Evolutionary conservation across 441 rosid species (phyloP).

Genomic region (Populus tomentosa): DNA sequence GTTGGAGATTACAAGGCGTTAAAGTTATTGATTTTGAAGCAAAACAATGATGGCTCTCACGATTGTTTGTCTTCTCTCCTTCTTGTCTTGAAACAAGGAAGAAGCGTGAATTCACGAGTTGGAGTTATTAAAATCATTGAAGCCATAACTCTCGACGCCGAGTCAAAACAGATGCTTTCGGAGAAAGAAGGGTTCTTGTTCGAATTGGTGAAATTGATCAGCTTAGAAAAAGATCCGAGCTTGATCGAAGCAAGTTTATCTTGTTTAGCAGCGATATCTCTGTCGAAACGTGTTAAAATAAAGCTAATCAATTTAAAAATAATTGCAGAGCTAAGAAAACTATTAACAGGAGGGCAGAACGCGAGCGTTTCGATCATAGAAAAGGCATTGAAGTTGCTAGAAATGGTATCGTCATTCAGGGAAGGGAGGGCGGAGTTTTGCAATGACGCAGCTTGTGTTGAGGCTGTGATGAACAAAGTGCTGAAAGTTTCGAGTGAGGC

Average conservation of each 20-base stretch:
- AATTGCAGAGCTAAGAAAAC: constrained; percentile 34
- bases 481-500: constrained; percentile 65
- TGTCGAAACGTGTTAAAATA: constrained; percentile 42
- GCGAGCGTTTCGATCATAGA: constrained; percentile 34
- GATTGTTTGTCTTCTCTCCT: constrained; percentile 42
- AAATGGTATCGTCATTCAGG: constrained; percentile 45
- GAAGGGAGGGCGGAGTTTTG: constrained; percentile 62
- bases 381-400: constrained; percentile 66
- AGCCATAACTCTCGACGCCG: constrained; percentile 38
- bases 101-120: constrained; percentile 39
- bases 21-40: constrained; percentile 31
- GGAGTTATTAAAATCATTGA: constrained; percentile 52
- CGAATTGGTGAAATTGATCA: constrained; percentile 35
- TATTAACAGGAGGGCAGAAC: constrained; percentile 31
- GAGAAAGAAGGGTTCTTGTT: constrained; percentile 48
- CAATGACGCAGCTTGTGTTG: constrained; percentile 37
- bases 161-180: constrained; percentile 48
- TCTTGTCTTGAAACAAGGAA: constrained; percentile 34
- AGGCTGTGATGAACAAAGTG: constrained; percentile 58
- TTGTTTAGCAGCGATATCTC: constrained; percentile 43
- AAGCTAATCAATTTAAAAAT: constrained; percentile 37
- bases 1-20: constrained; percentile 34
- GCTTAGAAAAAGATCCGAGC: constrained; percentile 34
- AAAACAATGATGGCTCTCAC: constrained; percentile 11
- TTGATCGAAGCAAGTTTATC: constrained; percentile 58